phyloP scores from a whole-genome alignment of 2,329 filamentous ascomycete species.

The Huntiella abstrusa region DNA sequence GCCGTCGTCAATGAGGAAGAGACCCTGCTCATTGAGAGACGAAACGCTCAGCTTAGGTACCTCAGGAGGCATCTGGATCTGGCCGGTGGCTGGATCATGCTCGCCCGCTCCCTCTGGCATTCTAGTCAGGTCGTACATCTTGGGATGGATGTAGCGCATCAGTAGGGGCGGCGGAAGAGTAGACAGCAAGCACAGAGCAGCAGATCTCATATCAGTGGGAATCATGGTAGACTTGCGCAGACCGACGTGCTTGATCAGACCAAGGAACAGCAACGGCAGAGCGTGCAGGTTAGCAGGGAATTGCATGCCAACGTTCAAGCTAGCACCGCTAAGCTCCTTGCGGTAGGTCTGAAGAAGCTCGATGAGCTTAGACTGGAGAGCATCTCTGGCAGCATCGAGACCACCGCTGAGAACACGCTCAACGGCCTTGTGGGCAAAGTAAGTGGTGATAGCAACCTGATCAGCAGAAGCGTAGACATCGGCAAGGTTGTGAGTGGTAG shows the following conservation, averaged over 20 bases:
- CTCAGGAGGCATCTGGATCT: slow-evolving; percentile 64
- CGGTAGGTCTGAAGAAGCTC: slow-evolving; percentile 90
- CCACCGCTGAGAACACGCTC: slow-evolving; percentile 73
- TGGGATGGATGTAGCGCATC: slow-evolving; percentile 81
- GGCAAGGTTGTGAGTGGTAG: slow-evolving; percentile 76
- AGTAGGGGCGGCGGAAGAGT: slow-evolving; percentile 78
- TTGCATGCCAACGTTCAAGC: slow-evolving; percentile 85
- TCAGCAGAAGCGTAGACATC: slow-evolving; percentile 91
- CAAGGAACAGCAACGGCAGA: slow-evolving; percentile 77
- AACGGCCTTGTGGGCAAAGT: slow-evolving; percentile 94
- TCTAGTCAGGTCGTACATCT: slow-evolving; percentile 75
- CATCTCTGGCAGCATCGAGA: slow-evolving; percentile 77
- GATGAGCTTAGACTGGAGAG: slow-evolving; percentile 74
- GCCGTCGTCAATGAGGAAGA: slow-evolving; percentile 93
- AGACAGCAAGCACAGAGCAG: slow-evolving; percentile 82
- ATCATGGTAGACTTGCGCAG: slow-evolving; percentile 86
- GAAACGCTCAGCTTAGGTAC: slow-evolving; percentile 75
- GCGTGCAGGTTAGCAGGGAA: slow-evolving; percentile 85
- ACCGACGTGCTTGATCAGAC: slow-evolving; percentile 89
- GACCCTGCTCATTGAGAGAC: slow-evolving; percentile 67
- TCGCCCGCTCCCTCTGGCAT: slow-evolving; percentile 89
- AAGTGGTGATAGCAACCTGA: slow-evolving; percentile 79
- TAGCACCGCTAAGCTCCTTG: slow-evolving; percentile 89
- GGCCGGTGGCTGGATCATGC: slow-evolving; percentile 67
- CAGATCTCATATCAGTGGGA: slow-evolving; percentile 80